Percentiles rank a stretch among this genome's conserved stretches.
Conservation (phyloP, 108 stramenopile species). For the Cyclotella baltica region DNA sequence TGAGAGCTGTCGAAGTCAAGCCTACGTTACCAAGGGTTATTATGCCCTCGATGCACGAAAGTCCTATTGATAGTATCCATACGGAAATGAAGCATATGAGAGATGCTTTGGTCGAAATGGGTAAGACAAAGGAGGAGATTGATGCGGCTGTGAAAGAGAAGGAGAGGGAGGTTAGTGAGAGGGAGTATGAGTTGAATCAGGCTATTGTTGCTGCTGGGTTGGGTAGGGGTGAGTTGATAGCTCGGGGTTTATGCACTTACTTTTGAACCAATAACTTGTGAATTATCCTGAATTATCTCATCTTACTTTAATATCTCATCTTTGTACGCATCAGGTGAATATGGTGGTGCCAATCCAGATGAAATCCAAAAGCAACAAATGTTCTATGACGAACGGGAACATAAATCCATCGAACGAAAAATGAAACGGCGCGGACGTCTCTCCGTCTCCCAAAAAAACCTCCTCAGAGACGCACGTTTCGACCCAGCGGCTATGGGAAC, state of each 20-base stretch:
- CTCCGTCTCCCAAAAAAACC: slow-evolving; percentile 17
- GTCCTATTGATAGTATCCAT: slow-evolving; percentile 11
- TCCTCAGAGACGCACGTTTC: slow-evolving; percentile 23
- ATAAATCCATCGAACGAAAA: slow-evolving; percentile 28
- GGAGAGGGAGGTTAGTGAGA: slow-evolving; percentile 28
- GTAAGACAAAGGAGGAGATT: slow-evolving; percentile 39
- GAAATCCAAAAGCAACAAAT: slow-evolving; percentile 51
- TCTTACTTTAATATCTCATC: not conserved
- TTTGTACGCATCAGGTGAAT: slow-evolving; percentile 7
- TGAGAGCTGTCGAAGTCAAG: slow-evolving; percentile 53
- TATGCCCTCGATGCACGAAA: slow-evolving; percentile 4
- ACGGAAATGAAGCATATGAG: slow-evolving; percentile 12
- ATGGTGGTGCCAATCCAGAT: slow-evolving; percentile 16
- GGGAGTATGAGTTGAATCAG: slow-evolving; percentile 38
- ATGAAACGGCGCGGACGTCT: slow-evolving; percentile 21
- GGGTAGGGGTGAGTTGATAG: slow-evolving; percentile 20
- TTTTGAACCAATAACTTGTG: too few relatives aligned
- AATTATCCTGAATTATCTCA: not conserved
- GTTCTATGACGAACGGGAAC: slow-evolving; percentile 56
- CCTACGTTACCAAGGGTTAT: slow-evolving; percentile 30
- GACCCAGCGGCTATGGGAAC: slow-evolving; percentile 29
- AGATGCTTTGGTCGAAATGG: slow-evolving; percentile 18
- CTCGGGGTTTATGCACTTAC: too few relatives aligned
- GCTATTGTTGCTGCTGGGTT: slow-evolving; percentile 42
- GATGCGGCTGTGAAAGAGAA: slow-evolving; percentile 24